Evolutionary conservation across 441 rosid genomes (phyloP), one percentile per base, ranked within the genome.

Genomic region (Dalechampia spathulata): DNA sequence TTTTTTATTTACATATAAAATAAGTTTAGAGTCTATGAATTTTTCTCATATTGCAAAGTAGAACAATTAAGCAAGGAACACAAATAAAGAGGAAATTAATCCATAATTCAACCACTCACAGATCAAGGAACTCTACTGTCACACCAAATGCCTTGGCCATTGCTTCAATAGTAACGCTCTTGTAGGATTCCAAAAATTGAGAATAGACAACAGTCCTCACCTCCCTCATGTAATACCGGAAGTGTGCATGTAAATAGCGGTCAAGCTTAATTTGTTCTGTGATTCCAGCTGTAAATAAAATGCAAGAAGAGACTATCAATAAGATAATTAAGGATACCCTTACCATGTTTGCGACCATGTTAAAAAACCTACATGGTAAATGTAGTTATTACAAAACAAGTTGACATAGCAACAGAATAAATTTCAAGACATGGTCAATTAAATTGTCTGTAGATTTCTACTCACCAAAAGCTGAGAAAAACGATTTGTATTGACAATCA

Each of bases 111-210:
- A 51, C 19, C 61, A 76, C 98, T 90, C 71, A 94, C 98, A 80
- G 60, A 63, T 90, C 98, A 58, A 90, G 83, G 83, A 94, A 94
- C 46, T 94, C 99, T 56, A 87, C 84, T 0, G 95, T 82, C 21
- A 90, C 99, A 13, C 98, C 98, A 69, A 87, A 90, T 32, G 98
- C 98, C 74, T 78, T 90, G 8, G 99, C 96, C 99, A 94, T 94
- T 41, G 99, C 97, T 57, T 85, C 97, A 26, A 87, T 83, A 2
- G 97, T 90, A 55, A 93, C 96, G 68, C 99, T 90, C 76, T 85
- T 93, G 66, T 93, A 90, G 12, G 98, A 87, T 55, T 94, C 99
- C 77, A 90, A 58, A 70, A 87, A 94, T 70, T 94, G 98, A 21
- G 94, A 94, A 74, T 90, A 94, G 8, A 94, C 86, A 15, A 90